These are phyloP conservation scores for Fomitopsis betulina DNA, from an alignment of 1,284 basidiomycete genomes.

Conservation along the genomic window DNA sequence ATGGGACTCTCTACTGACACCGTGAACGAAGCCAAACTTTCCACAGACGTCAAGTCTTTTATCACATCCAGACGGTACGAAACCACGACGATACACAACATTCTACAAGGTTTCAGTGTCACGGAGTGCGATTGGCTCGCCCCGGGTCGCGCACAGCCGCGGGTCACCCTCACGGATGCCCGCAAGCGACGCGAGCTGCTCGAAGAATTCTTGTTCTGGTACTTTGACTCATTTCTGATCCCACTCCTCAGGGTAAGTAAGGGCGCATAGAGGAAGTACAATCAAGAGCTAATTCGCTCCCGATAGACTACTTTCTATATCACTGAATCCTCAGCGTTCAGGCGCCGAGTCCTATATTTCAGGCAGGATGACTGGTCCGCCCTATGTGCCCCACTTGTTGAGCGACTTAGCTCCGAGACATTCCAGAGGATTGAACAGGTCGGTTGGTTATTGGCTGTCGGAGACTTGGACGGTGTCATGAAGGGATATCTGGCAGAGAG, in stretches of 20 bases:
- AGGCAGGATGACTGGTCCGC: constrained; percentile 92
- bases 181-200: constrained; percentile 74
- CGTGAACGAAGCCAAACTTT: neutral
- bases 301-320: constrained; percentile 87
- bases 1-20: neutral
- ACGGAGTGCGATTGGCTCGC: constrained; percentile 82
- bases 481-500: constrained; percentile 36
- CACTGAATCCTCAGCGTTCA: constrained; percentile 87
- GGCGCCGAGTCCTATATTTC: constrained; percentile 90
- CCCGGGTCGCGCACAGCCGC: constrained; percentile 41
- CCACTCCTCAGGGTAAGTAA: constrained; percentile 70
- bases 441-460: constrained; percentile 3
- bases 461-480: neutral
- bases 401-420: constrained; percentile 62
- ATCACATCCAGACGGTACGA: constrained; percentile 79
- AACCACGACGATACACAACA: constrained; percentile 72
- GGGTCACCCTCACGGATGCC: constrained; percentile 63
- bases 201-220: constrained; percentile 89
- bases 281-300: neutral
- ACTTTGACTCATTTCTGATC: constrained; percentile 83
- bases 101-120: constrained; percentile 76
- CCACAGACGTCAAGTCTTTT: constrained; percentile 68
- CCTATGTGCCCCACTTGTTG: constrained; percentile 78
- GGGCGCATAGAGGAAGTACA: neutral
- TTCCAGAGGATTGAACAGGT: constrained; percentile 63